Conservation (phyloP, 2,329 filamentous ascomycete species). For the Pestalotiopsis sp. region DNA sequence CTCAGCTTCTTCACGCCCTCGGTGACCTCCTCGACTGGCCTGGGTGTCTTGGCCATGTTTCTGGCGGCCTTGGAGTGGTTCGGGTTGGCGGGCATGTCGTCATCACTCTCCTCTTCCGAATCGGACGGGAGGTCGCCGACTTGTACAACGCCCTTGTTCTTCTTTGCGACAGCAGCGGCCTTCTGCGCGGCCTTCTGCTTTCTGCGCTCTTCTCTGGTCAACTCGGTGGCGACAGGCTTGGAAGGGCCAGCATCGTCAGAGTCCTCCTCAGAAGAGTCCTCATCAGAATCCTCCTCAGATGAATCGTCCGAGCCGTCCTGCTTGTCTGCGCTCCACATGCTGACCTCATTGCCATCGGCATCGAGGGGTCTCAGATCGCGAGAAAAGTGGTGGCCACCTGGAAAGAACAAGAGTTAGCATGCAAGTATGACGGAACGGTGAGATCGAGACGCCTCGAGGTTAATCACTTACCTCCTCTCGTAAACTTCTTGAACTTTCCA, state of each 20-base stretch:
- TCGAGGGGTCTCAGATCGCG: conserved; percentile 87
- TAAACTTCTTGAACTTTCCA: conserved; percentile 93
- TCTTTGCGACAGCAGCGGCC: conserved; percentile 80
- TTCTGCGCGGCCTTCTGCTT: conserved; percentile 89
- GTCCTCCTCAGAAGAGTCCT: conserved; percentile 53
- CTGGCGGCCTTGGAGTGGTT: conserved; percentile 83
- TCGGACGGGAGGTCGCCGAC: conserved; percentile 85
- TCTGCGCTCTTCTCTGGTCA: conserved; percentile 86
- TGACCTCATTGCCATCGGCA: conserved; percentile 83
- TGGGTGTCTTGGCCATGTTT: conserved; percentile 54
- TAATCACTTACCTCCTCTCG: conserved; percentile 75
- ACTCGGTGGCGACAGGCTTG: conserved; percentile 45
- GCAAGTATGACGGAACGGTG: not conserved
- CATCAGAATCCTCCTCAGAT: conserved; percentile 55
- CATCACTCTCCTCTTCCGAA: conserved; percentile 56
- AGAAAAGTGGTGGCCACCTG: conserved; percentile 95
- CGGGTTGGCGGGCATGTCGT: conserved; percentile 81
- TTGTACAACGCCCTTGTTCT: conserved; percentile 71
- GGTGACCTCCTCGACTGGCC: conserved; percentile 50
- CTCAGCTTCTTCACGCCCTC: conserved; percentile 57
- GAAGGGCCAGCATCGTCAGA: conserved; percentile 49
- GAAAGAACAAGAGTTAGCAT: not conserved
- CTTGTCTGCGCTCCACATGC: conserved; percentile 78
- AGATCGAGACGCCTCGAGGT: not conserved
- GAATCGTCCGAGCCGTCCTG: conserved; percentile 45